Base-by-base conservation (phyloP, 1,284 basidiomycete species). In the Inonotus hispidus region DNA sequence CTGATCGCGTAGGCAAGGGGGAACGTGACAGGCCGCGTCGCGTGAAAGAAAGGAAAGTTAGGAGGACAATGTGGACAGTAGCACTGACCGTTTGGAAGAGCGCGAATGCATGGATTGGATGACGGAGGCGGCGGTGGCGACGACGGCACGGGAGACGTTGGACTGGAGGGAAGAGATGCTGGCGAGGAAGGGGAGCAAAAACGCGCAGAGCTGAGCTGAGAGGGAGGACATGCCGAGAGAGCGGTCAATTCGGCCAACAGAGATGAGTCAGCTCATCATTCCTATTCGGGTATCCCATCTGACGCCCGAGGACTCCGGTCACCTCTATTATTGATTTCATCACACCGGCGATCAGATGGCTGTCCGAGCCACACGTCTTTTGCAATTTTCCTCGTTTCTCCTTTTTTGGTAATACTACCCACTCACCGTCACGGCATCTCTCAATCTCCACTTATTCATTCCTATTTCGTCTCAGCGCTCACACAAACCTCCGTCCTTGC, bases 231-330 rank as follows among this genome's bases (percentile, higher is more conserved):
- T 53, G 27, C 32, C 32, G 29, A 23, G 27, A 4, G 27, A 6
- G 13, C 53, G 19, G 32, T 55, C 25, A 3, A n/a, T 32, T 32
- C 38, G 53, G 53, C 35, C 3, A 41, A 39, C 35, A 55, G 46
- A 11, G 46, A n/a, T 49, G n/a, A 25, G 8, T 32, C 32, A 32
- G 32, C 32, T 32, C 32, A 32, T 32, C 32, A 32, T 3, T 32
- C 32, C 32, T 32, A 32, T 4, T 4, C 8, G 8, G 46, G 23
- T 11, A 11, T 19, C 2, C 0, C 50, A 32, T 52, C 50, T 52
- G 50, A 52, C 50, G 25, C 50, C 14, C 32, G 32, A 16, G 50
- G 50, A 49, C 46, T 49, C 46, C 46, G 46, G 50, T 52, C 50
- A 56, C 23, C 53, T 23, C 21, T n/a, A 13, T 19, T 53, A 38